Conservation (phyloP, 2,329 filamentous ascomycete genomes). For the Clonostachys solani region DNA sequence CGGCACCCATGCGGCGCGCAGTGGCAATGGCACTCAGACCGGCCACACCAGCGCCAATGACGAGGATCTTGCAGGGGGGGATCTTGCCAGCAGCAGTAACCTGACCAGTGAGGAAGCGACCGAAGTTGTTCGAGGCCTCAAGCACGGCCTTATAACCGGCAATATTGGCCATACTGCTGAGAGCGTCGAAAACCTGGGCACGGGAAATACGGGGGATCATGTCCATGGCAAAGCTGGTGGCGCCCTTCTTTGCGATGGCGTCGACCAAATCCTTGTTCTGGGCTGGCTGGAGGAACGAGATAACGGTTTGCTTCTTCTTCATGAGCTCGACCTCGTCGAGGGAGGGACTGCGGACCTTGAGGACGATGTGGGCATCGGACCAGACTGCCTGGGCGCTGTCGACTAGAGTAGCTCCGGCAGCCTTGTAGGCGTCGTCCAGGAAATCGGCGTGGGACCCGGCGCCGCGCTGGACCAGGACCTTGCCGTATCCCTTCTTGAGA, state of each 20-base stretch:
- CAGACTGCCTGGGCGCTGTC: constrained; percentile 65
- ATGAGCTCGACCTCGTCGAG: constrained; percentile 65
- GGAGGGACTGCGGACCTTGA: constrained; percentile 78
- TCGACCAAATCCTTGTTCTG: constrained; percentile 76
- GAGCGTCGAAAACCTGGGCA: constrained; percentile 82
- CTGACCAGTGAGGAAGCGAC: constrained; percentile 83
- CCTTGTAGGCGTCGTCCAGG: constrained; percentile 69
- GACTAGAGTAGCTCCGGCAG: constrained; percentile 74
- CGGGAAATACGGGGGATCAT: constrained; percentile 87
- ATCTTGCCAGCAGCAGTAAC: constrained; percentile 89
- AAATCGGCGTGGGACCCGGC: constrained; percentile 78
- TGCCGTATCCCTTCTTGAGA: constrained; percentile 79
- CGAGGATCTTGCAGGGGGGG: constrained; percentile 82
- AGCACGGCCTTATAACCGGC: constrained; percentile 89
- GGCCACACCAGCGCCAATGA: constrained; percentile 87
- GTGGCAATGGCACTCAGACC: constrained; percentile 86
- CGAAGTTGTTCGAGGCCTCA: constrained; percentile 86
- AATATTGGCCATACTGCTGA: constrained; percentile 93
- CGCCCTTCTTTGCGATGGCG: constrained; percentile 64
- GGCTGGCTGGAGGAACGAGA: constrained; percentile 79
- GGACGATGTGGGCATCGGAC: constrained; percentile 70
- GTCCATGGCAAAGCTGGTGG: constrained; percentile 86
- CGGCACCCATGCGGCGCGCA: constrained; percentile 79
- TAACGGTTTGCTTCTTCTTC: constrained; percentile 66
- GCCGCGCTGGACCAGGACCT: constrained; percentile 73